Evolutionary conservation across 2,329 filamentous ascomycete genomes (phyloP).

Genomic region (Blastomyces silverae): DNA sequence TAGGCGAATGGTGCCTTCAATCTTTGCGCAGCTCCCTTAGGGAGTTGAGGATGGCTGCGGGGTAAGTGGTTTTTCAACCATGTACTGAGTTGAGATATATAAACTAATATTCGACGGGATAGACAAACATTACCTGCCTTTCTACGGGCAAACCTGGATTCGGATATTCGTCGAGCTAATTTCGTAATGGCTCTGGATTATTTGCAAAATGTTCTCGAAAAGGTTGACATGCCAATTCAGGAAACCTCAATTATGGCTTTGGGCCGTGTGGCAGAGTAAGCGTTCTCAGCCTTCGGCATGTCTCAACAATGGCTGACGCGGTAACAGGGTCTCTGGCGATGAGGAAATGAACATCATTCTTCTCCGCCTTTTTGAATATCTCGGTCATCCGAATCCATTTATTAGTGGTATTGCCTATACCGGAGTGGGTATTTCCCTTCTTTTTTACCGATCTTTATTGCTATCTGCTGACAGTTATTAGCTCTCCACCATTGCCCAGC

Average conservation of each 20-base stretch:
- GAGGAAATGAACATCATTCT: conserved; percentile 82
- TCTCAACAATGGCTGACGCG: conserved; percentile 14
- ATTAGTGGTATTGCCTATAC: conserved; percentile 75
- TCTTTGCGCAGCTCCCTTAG: conserved; percentile 76
- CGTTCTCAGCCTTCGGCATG: conserved; percentile 12
- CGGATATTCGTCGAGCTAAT: conserved; percentile 54
- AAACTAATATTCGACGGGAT: conserved; percentile 18
- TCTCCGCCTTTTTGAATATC: conserved; percentile 74
- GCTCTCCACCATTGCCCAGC: conserved; percentile 64
- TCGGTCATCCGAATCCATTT: conserved; percentile 74
- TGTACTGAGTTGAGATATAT: conserved; percentile 19
- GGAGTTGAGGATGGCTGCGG: conserved; percentile 76
- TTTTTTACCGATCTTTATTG: neutral
- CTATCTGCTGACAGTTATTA: conserved; percentile 27
- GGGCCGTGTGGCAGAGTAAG: conserved; percentile 69
- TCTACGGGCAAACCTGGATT: conserved; percentile 46
- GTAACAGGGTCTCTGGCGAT: conserved; percentile 58
- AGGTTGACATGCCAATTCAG: conserved; percentile 59
- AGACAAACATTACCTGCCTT: conserved; percentile 62
- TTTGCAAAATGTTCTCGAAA: conserved; percentile 65
- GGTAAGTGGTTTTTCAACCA: conserved; percentile 37
- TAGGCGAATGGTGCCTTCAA: conserved; percentile 75
- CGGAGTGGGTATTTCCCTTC: conserved; percentile 50
- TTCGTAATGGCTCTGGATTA: conserved; percentile 63
- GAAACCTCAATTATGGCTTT: conserved; percentile 83